phyloP scores from a whole-genome alignment of 1,284 basidiomycete species.

The Tilletiaria anomala region DNA sequence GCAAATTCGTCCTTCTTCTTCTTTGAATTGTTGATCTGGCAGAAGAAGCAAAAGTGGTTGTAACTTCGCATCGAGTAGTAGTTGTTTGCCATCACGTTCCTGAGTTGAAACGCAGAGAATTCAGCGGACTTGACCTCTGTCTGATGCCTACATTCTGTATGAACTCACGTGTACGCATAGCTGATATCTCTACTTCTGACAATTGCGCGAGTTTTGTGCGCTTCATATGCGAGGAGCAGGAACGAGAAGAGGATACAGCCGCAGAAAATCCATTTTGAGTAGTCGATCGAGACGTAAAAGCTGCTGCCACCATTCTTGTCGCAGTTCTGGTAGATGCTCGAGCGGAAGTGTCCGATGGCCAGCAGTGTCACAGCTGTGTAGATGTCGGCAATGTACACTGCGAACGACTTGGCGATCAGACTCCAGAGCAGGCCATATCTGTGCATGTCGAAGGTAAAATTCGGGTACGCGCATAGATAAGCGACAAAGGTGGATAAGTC shows the following conservation, averaged over 20 bases:
- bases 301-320: conserved; percentile 55
- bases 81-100: conserved; percentile 88
- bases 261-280: conserved; percentile 90
- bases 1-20: conserved; percentile 94
- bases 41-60: conserved; percentile 95
- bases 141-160: neutral
- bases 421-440: conserved; percentile 84
- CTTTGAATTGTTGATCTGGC: conserved; percentile 85
- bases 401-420: conserved; percentile 80
- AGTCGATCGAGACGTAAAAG: conserved; percentile 76
- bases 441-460: conserved; percentile 48
- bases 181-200: conserved; percentile 88
- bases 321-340: conserved; percentile 61
- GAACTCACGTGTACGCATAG: conserved; percentile 34
- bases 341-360: conserved; percentile 77
- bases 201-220: conserved; percentile 79
- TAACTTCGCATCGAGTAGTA: conserved; percentile 56
- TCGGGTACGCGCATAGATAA: too few species aligned
- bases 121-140: conserved; percentile 38
- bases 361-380: conserved; percentile 95
- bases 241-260: conserved; percentile 97
- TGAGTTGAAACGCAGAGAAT: too few species aligned
- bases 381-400: conserved; percentile 92
- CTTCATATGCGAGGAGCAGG: conserved; percentile 78
- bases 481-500: neutral